Percentiles rank a stretch among this genome's conserved stretches.
Evolutionary conservation across 2,329 filamentous ascomycete genomes (phyloP).

Genomic region (Beauveria pseudobassiana): DNA sequence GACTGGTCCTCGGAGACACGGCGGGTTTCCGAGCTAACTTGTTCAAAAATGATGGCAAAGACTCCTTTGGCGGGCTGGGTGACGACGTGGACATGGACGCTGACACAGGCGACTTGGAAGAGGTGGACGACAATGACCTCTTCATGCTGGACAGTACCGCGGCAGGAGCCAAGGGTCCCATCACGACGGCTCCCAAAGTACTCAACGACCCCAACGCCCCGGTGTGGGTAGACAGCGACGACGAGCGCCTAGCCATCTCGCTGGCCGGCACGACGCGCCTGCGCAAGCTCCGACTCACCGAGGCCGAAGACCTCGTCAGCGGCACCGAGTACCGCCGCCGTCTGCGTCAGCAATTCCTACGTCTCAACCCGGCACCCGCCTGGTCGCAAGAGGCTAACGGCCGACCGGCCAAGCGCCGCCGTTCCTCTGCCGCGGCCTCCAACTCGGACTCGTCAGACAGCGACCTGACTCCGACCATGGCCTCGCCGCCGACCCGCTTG

Average conservation of each 20-base stretch:
- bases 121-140: constrained; percentile 67
- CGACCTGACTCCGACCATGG: constrained; percentile 43
- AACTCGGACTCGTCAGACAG: constrained; percentile 33
- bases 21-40: constrained; percentile 73
- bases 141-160: constrained; percentile 74
- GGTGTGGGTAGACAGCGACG: constrained; percentile 93
- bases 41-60: constrained; percentile 37
- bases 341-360: constrained; percentile 68
- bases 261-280: constrained; percentile 67
- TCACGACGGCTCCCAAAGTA: constrained; percentile 17
- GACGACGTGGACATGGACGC: constrained; percentile 36
- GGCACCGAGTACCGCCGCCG: constrained; percentile 79
- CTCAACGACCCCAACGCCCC: constrained; percentile 35
- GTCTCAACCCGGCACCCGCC: constrained; percentile 50
- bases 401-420: constrained; percentile 43
- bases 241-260: constrained; percentile 79
- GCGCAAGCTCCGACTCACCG: constrained; percentile 73
- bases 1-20: constrained; percentile 79
- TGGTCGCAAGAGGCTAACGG: constrained; percentile 50
- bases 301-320: constrained; percentile 77
- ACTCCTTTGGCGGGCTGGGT: constrained; percentile 27
- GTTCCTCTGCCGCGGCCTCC: constrained; percentile 36
- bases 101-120: constrained; percentile 48
- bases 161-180: constrained; percentile 27
- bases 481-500: constrained; percentile 67